These are phyloP conservation scores for Penicillium canariense DNA, from an alignment of 495 filamentous ascomycete genomes.

Conservation along the genomic window DNA sequence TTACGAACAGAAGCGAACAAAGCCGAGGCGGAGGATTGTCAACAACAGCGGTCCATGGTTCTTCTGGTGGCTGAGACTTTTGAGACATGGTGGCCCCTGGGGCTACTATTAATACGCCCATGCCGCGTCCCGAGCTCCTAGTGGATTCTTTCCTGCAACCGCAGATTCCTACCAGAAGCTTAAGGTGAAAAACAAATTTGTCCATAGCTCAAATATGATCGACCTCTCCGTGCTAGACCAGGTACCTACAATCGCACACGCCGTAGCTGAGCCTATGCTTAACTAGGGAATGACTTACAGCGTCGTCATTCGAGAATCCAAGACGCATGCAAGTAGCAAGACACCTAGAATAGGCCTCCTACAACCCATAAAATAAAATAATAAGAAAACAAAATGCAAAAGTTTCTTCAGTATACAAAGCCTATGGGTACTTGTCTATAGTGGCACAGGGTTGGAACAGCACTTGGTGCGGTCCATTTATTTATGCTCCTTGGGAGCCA, in stretches of 20 bases:
- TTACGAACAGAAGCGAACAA: not conserved
- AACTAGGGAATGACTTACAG: too few relatives aligned
- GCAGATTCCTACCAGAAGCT: not conserved
- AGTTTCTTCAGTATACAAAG: conserved; percentile 26
- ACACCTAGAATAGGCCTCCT: not conserved
- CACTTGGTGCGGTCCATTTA: conserved; percentile 23
- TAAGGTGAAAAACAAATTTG: too few relatives aligned
- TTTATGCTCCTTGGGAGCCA: conserved; percentile 69
- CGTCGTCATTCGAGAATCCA: too few relatives aligned
- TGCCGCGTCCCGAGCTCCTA: not conserved
- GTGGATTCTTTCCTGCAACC: not conserved
- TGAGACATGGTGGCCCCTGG: conserved; percentile 12
- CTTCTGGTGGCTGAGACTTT: conserved; percentile 2
- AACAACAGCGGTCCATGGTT: conserved; percentile 10
- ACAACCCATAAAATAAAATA: not conserved
- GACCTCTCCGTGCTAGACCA: too few relatives aligned
- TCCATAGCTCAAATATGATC: too few relatives aligned
- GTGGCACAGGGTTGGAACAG: conserved; percentile 15
- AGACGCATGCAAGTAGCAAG: not conserved
- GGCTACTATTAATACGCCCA: conserved; percentile 15
- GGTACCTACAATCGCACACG: too few relatives aligned
- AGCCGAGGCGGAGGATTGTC: not conserved
- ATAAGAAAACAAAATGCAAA: not conserved
- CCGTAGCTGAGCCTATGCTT: too few relatives aligned
- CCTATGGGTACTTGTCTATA: conserved; percentile 22